Base-by-base conservation (phyloP, 495 filamentous ascomycete species). In the Neurospora sublineolata region DNA sequence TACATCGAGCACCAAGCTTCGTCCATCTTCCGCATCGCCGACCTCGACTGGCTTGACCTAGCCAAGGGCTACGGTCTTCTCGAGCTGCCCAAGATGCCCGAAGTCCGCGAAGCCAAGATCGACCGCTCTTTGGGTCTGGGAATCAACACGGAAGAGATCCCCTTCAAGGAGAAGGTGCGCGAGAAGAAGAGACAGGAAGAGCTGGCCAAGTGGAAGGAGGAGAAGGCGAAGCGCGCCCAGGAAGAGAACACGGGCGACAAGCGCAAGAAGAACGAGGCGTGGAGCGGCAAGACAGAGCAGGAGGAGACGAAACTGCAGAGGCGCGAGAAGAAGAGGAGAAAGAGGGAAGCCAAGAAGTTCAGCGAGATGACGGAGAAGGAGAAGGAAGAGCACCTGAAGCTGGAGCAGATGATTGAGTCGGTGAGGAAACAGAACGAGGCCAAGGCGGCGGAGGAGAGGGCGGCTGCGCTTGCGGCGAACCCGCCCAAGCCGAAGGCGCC, bases 1-100 rank as follows among this genome's bases (percentile, higher is more conserved):
- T 97, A 97, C 80, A 91, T 89, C 77, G 97, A 97, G 77, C 94
- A 98, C 75, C 88, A 93, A 79, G 93, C 94, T 12, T 88, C 85
- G 73, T 94, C 92, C 80, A 98, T 99, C 73, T 99, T 99, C 84
- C 89, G 93, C 5, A 84, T 94, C 4, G 77, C 84, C 10, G 92
- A 95, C 76, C 83, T 97, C 20, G 89, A 94, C 79, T 99, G 95
- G 95, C 82, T 84, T 44, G 92, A 91, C 58, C 81, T 96, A 2
- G 94, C 90, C 4, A 84, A 88, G 70, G 91, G 90, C 12, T 99
- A 94, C 91, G 84, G 83, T 18, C 83, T 99, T 10, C 83, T 98
- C 44, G 90, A 88, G 71, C 84, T 98, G 68, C 95, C 95, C 46
- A 94, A 92, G 79, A 99, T 99, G 95, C 95, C 96, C 0, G 95